These are phyloP conservation scores for Chenopodium album DNA, from an alignment of 148 eudicot genomes.

Conservation along the genomic window DNA sequence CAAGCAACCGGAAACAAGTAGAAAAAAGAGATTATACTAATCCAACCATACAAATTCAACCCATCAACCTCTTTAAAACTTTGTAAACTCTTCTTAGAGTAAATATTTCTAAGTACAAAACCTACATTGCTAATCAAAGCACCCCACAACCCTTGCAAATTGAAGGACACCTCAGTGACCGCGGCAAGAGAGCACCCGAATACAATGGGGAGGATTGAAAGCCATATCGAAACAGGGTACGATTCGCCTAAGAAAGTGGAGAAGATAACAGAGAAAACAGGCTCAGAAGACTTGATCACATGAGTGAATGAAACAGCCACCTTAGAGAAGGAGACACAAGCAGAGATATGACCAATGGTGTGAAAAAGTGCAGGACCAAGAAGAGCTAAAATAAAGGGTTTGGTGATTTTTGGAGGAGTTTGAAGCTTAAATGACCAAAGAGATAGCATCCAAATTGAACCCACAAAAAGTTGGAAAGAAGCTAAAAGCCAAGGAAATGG, in stretches of 20 bases:
- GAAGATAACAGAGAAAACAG: slow-evolving; percentile 73
- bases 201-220: slow-evolving; percentile 81
- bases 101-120: slow-evolving; percentile 75
- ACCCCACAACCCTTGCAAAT: slow-evolving; percentile 72
- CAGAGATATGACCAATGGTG: slow-evolving; percentile 87
- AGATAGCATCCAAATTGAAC: slow-evolving; percentile 72
- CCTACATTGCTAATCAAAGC: slow-evolving; percentile 94
- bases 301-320: slow-evolving; percentile 95
- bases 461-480: slow-evolving; percentile 76
- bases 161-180: slow-evolving; percentile 80
- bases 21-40: slow-evolving; percentile 64
- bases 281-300: slow-evolving; percentile 85
- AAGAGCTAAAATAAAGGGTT: slow-evolving; percentile 61
- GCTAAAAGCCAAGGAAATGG: slow-evolving; percentile 93
- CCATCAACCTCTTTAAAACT: slow-evolving; percentile 86
- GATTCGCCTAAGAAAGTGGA: slow-evolving; percentile 70
- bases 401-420: slow-evolving; percentile 72
- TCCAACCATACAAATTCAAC: slow-evolving; percentile 82
- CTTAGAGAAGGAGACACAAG: slow-evolving; percentile 87
- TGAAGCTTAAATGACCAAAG: slow-evolving; percentile 80
- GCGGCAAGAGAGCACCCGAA: slow-evolving; percentile 88
- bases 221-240: slow-evolving; percentile 71
- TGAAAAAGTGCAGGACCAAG: slow-evolving; percentile 88
- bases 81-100: slow-evolving; percentile 75
- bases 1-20: slow-evolving; percentile 82